A percentile compares a stretch with the other conserved stretches of the same genome.
These are phyloP conservation scores for Aspergillus hancockii DNA, from an alignment of 495 filamentous ascomycete genomes.

Conservation along the genomic window DNA sequence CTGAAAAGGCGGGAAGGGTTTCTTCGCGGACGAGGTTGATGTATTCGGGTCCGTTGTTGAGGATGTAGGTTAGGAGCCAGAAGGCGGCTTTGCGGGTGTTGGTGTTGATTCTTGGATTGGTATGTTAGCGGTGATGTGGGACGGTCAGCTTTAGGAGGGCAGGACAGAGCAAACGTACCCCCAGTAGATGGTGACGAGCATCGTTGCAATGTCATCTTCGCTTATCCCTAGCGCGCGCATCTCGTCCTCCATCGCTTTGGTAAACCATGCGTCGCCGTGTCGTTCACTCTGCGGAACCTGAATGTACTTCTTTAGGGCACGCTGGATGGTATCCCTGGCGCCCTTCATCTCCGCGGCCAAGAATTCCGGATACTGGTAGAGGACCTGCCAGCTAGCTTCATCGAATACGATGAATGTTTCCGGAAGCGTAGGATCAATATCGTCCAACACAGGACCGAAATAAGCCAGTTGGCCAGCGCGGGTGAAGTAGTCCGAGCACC, in stretches of 20 bases:
- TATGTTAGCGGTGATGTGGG: not conserved
- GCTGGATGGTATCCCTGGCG: not conserved
- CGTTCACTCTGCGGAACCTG: not conserved
- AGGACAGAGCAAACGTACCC: not conserved
- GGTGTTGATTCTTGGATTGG: not conserved
- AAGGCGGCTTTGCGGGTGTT: conserved; percentile 5
- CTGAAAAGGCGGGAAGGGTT: not conserved
- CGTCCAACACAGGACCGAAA: not conserved
- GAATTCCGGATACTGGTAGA: not conserved
- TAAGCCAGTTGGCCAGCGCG: not conserved
- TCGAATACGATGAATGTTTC: not conserved
- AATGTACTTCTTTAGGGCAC: not conserved
- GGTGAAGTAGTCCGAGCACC: not conserved
- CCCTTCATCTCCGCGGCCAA: not conserved
- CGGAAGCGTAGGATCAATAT: not conserved
- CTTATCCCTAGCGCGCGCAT: conserved; percentile 1
- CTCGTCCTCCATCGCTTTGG: not conserved
- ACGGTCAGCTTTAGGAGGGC: not conserved
- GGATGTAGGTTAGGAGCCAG: conserved; percentile 2
- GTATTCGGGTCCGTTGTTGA: conserved; percentile 1
- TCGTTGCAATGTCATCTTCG: not conserved
- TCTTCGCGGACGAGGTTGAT: not conserved
- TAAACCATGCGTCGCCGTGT: not conserved
- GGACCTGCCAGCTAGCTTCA: not conserved
- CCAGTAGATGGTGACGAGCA: not conserved